Base-by-base conservation (phyloP, 108 stramenopile species). In the Discostella stelligeroides region DNA sequence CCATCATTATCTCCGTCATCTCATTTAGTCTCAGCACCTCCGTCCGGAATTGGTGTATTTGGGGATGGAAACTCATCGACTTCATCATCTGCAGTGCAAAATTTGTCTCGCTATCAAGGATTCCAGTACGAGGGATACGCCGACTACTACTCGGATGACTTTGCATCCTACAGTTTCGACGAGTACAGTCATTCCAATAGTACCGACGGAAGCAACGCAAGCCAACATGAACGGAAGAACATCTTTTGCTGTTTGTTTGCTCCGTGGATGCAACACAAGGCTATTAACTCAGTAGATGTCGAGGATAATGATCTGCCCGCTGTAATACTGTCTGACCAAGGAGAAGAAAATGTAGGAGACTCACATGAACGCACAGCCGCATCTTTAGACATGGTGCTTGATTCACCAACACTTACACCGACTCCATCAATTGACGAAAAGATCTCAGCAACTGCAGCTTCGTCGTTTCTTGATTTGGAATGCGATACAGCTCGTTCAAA, bases 111-210 rank as follows among this genome's bases (percentile, higher is more conserved):
- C 40, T 73, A 66, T 34, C 65, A 67, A 34, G 69, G 69, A 11
- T 75, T 80, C 39, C 68, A 80, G 4, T 80, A 80, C 40, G 79
- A 80, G 68, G 79, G 74, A 24, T 80, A 75, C 25, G 39, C 57
- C 13, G 79, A 80, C 38, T 80, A 80, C 40, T 80, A 80, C 46
- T 51, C 61, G 40, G 74, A 75, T 17, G 68, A 76, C 41, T 76
- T 58, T 45, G 43, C 38, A 34, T 60, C 41, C 40, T 60, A 57
- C 51, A 68, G 45, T 41, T 47, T 53, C 45, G 68, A 48, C 40
- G 34, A 63, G 39, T 21, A 56, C 24, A 27, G 39, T 18, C 13
- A 40, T 50, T 18, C 48, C n/a, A 43, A 17, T n/a, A 45, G 43
- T 2, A 17, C 14, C 7, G 63, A 53, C 5, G 20, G 18, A 2